Evolutionary conservation across 2,329 filamentous ascomycete species (phyloP), one percentile per base, ranked within the genome.

Genomic region (Rachicladosporium sp.): DNA sequence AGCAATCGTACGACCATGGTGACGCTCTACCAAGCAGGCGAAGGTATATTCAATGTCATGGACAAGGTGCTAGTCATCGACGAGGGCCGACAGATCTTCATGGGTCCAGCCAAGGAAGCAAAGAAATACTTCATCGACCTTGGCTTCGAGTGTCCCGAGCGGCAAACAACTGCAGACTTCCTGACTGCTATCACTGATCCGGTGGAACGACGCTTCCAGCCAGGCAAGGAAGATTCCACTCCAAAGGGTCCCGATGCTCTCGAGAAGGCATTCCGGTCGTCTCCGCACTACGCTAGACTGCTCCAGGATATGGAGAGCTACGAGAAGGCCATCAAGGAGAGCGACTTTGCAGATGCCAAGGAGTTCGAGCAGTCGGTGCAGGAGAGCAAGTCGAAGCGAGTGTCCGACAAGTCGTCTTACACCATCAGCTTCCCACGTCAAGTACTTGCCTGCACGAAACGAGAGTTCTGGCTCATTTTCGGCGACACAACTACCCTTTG

Each of bases 21-120:
- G 1, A 83, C 80, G 0, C 65, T 85, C 0, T 85, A 85, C 56
- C 79, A 82, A 56, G 78, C 78, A 1, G 76, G 77, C 39, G 76
- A 82, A 54, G 73, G 73, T 13, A 80, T 82, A 44, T 82, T 81
- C 51, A 69, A 78, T 46, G 65, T 82, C 27, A 83, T 88, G 72
- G 83, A 91, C 56, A 88, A 88, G 59, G 82, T 88, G 2, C 59
- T 88, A 37, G 74, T 88, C 12, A 83, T 89, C 38, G 80, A 88
- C 47, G 65, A 74, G 36, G 83, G 83, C 1, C 74, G 77, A 4
- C 75, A 78, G 60, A 72, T 82, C 39, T 84, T 74, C 60, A 75
- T 76, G 53, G 80, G 80, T 0, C 74, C 71, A 2, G 68, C 71
- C 3, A 61, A 64, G n/a, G 66, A 73, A 33, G 80, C 80, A 3